These are phyloP conservation scores for Saprolegnia parasitica DNA, from an alignment of 352 stramenopile species.

Conservation along the genomic window DNA sequence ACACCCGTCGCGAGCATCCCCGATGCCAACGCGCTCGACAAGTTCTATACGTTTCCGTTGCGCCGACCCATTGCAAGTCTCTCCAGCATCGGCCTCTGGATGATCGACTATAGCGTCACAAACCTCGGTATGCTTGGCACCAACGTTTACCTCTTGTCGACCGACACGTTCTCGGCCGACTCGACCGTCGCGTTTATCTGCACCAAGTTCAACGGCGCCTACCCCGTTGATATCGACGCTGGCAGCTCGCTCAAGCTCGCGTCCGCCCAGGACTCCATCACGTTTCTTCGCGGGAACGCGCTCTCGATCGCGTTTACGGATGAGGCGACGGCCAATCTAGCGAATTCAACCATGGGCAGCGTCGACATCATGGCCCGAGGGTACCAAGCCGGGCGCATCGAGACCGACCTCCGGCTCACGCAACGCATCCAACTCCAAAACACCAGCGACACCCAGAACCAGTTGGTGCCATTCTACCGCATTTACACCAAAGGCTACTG, in stretches of 20 bases:
- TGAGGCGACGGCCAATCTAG: neutral
- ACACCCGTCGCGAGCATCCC: slow-evolving; percentile 2
- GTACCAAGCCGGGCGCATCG: slow-evolving; percentile 7
- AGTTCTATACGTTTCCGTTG: neutral
- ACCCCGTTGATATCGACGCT: too few species aligned
- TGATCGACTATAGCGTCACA: slow-evolving; percentile 1
- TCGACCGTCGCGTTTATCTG: too few species aligned
- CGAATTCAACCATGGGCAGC: neutral
- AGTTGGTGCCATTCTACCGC: slow-evolving; percentile 10
- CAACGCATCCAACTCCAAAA: neutral
- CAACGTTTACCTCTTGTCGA: neutral
- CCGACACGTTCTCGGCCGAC: too few species aligned
- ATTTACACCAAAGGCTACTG: slow-evolving; percentile 24
- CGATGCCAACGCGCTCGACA: neutral
- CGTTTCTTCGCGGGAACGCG: slow-evolving; percentile 7
- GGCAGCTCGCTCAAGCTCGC: neutral
- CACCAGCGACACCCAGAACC: neutral
- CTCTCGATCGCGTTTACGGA: neutral
- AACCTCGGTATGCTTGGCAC: neutral
- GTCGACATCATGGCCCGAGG: neutral
- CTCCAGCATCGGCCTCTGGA: slow-evolving; percentile 3
- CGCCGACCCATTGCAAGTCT: neutral
- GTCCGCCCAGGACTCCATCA: neutral
- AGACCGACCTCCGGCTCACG: slow-evolving; percentile 17
- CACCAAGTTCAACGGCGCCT: too few species aligned